Evolutionary conservation across 306 rosid genomes (phyloP), one percentile per base, ranked within the genome.

Genomic region (Sindora glabra): DNA sequence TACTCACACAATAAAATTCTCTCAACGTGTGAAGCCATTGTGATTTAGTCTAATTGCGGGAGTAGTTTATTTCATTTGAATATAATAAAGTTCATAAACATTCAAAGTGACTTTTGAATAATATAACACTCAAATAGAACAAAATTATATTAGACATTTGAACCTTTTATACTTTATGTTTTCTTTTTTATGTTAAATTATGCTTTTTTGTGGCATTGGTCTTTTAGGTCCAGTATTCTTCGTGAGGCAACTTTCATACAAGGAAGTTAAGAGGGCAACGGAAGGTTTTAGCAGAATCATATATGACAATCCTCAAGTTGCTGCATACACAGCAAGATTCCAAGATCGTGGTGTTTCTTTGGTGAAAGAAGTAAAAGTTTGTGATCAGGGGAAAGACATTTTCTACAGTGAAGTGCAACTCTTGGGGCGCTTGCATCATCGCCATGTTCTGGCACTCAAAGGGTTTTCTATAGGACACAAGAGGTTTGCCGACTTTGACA

Each of bases 391-490:
- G 45, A 65, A 74, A 26, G 82, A 77, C 27, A 64, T 23, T 59
- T 91, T 91, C 76, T 73, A 33, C 68, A 74, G 72, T 29, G 84
- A 91, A 62, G 87, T 91, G 29, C 95, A 91, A 53, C 83, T 81
- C 70, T 72, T 91, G 67, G 91, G 87, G 36, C 84, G 87, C 26
- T 76, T 91, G 84, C 96, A 86, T 71, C 97, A 91, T 69, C 96
- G 96, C 47, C 97, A 91, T 69, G 82, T 91, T 72, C 95, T 91
- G 44, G 76, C 86, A 17, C 94, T 87, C 38, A 80, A 67, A 58
- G 97, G 95, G 38, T 91, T 85, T 64, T 91, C 89, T 42, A 19
- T 42, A 0, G 87, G 81, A 15, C 77, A 64, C 33, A 87, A 81
- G 81, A 80, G 97, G 97, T 91, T 32, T 10, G 69, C 19, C 5